phyloP scores from a whole-genome alignment of 2,329 filamentous ascomycete species.

The Diaporthe helianthi region DNA sequence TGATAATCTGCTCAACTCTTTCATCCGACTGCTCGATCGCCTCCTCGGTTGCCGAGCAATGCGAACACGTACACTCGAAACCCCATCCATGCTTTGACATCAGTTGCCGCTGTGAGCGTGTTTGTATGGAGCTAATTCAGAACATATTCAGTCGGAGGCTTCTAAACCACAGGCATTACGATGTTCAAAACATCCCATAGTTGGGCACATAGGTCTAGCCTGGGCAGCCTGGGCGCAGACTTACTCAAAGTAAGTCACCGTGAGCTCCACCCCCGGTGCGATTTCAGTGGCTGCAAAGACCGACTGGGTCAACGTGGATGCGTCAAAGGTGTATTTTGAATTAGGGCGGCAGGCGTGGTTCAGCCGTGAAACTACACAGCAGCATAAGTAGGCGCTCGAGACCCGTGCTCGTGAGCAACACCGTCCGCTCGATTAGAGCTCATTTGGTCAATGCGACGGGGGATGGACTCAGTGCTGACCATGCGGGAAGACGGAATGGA shows the following conservation, averaged over 20 bases:
- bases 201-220: no score
- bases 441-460: not conserved
- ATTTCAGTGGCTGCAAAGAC: slow-evolving; percentile 48
- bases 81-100: slow-evolving; percentile 46
- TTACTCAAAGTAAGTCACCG: slow-evolving; percentile 50
- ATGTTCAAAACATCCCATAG: not conserved
- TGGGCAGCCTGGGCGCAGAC: not conserved
- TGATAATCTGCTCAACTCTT: slow-evolving; percentile 43
- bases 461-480: slow-evolving; percentile 39
- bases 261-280: slow-evolving; percentile 49
- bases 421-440: not conserved
- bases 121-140: slow-evolving; percentile 42
- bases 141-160: not conserved
- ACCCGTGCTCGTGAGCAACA: no score
- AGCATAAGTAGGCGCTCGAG: not conserved
- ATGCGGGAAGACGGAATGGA: slow-evolving; percentile 44
- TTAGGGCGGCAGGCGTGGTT: slow-evolving; percentile 53
- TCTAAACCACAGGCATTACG: slow-evolving; percentile 23
- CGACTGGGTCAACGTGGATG: slow-evolving; percentile 45
- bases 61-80: slow-evolving; percentile 48
- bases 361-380: slow-evolving; percentile 44
- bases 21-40: slow-evolving; percentile 44
- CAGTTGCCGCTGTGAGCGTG: slow-evolving; percentile 41
- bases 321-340: slow-evolving; percentile 49
- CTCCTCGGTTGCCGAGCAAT: slow-evolving; percentile 43